Evolutionary conservation across 148 eudicot genomes (phyloP).

Genomic region (Oxyria digyna): DNA sequence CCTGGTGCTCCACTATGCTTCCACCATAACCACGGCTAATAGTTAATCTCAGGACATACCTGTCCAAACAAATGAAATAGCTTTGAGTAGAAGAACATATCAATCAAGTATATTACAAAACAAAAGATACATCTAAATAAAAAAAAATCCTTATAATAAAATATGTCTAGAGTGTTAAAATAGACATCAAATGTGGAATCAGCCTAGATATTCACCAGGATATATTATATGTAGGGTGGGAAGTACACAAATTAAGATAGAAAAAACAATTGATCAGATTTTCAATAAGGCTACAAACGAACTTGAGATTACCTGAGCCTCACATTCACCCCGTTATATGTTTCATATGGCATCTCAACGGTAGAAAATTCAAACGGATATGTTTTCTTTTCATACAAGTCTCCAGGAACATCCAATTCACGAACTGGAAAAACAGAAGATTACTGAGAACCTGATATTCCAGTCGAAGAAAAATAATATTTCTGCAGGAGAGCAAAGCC

Average conservation of each 20-base stretch:
- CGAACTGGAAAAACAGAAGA: conserved; percentile 50
- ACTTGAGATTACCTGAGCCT: conserved; percentile 54
- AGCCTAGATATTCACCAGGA: background rate
- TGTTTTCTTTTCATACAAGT: conserved; percentile 79
- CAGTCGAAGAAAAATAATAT: background rate
- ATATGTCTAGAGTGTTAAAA: background rate
- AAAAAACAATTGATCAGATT: background rate
- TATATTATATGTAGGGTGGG: background rate
- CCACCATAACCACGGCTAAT: conserved; percentile 95
- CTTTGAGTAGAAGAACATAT: background rate
- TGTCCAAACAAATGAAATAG: conserved; percentile 13
- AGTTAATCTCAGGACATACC: conserved; percentile 96
- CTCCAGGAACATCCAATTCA: conserved; percentile 97
- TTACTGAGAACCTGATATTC: conserved; percentile 6
- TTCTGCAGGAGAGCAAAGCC: background rate
- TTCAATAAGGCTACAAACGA: background rate
- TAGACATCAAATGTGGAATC: background rate
- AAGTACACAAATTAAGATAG: background rate
- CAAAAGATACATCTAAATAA: too few relatives aligned
- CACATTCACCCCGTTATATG: conserved; percentile 84
- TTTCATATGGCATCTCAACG: conserved; percentile 96
- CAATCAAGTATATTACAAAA: too few relatives aligned
- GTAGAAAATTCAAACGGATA: conserved; percentile 93
- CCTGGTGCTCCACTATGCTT: conserved; percentile 77
- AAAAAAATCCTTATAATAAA: background rate